These are phyloP conservation scores for Endocarpon pusillum DNA, from an alignment of 495 filamentous ascomycete species.

Conservation along the genomic window DNA sequence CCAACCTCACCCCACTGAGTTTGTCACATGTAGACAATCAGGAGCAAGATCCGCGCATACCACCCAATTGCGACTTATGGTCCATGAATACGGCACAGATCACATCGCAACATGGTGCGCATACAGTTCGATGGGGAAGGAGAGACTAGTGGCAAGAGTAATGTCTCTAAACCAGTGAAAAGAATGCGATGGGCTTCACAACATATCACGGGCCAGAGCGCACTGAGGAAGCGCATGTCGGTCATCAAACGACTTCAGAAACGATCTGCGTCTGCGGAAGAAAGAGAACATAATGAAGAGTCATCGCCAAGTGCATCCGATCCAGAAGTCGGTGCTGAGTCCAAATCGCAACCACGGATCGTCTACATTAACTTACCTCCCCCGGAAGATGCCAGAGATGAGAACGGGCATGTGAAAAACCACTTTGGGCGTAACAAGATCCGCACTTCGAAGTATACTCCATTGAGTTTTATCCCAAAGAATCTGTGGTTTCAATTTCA, in stretches of 20 bases:
- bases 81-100: too few species aligned
- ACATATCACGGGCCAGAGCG: constrained; percentile 54
- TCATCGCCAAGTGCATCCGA: constrained; percentile 17
- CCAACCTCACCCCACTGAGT: too few species aligned
- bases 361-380: constrained; percentile 82
- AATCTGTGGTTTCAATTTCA: constrained; percentile 96
- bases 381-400: constrained; percentile 61
- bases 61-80: too few species aligned
- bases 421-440: constrained; percentile 89
- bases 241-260: constrained; percentile 65
- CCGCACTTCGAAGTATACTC: constrained; percentile 90
- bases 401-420: constrained; percentile 54
- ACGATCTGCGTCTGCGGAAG: constrained; percentile 41
- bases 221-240: constrained; percentile 62
- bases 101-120: too few species aligned
- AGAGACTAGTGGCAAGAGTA: constrained; percentile 15
- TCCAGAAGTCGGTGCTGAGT: constrained; percentile 26
- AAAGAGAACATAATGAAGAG: constrained; percentile 48
- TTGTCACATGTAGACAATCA: too few species aligned
- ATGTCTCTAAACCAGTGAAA: constrained; percentile 42
- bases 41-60: too few species aligned
- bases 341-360: constrained; percentile 20
- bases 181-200: constrained; percentile 90
- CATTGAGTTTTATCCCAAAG: constrained; percentile 91
- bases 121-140: constrained; percentile 4